Evolutionary conservation across 1,284 basidiomycete species (phyloP), one percentile per base, ranked within the genome.

Genomic region (Ustilago lituana): DNA sequence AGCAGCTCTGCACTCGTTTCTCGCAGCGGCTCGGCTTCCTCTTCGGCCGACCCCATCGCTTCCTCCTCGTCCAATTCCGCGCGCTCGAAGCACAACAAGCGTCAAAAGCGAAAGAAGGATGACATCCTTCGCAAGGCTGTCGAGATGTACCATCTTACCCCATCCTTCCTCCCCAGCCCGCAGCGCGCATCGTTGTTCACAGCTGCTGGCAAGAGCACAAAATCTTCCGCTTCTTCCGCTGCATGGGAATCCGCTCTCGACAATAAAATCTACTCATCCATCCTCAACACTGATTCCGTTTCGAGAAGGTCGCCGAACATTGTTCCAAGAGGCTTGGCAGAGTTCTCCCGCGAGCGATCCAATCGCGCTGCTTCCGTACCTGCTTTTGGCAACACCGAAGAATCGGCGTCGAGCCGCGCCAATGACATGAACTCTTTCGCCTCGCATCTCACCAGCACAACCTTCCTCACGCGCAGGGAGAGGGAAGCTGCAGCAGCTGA

Each of bases 61-160:
- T 65, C 62, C 4, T 55, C 56, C 4, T 55, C 47, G n/a, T 31
- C 62, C 17, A 55, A 27, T 36, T 40, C 51, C 12, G 47, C 43
- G 0, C 46, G 51, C 2, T 37, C 51, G 26, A 58, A 63, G 43
- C 47, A 56, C 55, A 43, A 40, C 37, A 70, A 50, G 45, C 41
- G 45, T 27, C 54, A 56, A 31, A 48, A 54, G 60, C 27, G 44
- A 9, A 53, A 55, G 41, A 71, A 69, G 33, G 74, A 81, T 43
- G 58, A 57, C 10, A 49, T 72, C 10, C 60, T 81, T 22, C 69
- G 79, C 40, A 59, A 63, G 20, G 80, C 80, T 2, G 70, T 82
- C 32, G 62, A 77, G 39, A 69, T 82, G 45, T 82, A 81, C 56
- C 80, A 82, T 48, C 51, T 78, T 27, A 66, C 77, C 7, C 69